phyloP scores from a whole-genome alignment of 1,284 basidiomycete species.

The Omphalotus olearius region DNA sequence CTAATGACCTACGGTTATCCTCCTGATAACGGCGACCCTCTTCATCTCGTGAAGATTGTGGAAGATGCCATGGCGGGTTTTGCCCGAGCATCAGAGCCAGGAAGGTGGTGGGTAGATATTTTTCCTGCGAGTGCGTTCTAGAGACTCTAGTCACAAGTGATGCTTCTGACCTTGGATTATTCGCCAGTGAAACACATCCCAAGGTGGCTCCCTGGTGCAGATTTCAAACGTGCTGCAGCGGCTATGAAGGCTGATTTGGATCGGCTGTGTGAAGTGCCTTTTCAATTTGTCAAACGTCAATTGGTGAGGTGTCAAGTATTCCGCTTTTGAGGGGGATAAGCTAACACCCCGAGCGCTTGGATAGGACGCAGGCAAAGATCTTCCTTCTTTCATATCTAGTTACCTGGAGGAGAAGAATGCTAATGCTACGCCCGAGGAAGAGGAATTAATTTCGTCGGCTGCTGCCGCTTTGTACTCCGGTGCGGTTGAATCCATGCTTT shows the following conservation, averaged over 20 bases:
- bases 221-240: conserved; percentile 27
- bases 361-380: conserved; percentile 11
- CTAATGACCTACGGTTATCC: conserved; percentile 35
- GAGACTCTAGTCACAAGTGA: too few relatives aligned
- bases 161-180: conserved; percentile 1
- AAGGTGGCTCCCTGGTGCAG: conserved; percentile 31
- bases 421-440: conserved; percentile 13
- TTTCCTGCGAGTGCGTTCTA: conserved; percentile 25
- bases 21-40: conserved; percentile 28
- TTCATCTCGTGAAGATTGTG: conserved; percentile 31
- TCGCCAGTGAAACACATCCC: conserved; percentile 30
- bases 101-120: conserved; percentile 33
- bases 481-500: neutral
- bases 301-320: conserved; percentile 21
- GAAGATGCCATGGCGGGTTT: conserved; percentile 40
- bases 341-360: too few relatives aligned
- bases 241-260: conserved; percentile 26
- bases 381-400: conserved; percentile 25
- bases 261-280: conserved; percentile 29
- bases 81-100: conserved; percentile 32
- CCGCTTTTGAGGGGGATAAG: neutral
- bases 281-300: conserved; percentile 26
- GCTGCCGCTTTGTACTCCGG: conserved; percentile 14
- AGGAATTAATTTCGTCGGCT: conserved; percentile 16
- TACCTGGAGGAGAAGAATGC: conserved; percentile 24